phyloP scores from a whole-genome alignment of 176 grass and related monocot genomes.

The Dendrocalamus sinicus region DNA sequence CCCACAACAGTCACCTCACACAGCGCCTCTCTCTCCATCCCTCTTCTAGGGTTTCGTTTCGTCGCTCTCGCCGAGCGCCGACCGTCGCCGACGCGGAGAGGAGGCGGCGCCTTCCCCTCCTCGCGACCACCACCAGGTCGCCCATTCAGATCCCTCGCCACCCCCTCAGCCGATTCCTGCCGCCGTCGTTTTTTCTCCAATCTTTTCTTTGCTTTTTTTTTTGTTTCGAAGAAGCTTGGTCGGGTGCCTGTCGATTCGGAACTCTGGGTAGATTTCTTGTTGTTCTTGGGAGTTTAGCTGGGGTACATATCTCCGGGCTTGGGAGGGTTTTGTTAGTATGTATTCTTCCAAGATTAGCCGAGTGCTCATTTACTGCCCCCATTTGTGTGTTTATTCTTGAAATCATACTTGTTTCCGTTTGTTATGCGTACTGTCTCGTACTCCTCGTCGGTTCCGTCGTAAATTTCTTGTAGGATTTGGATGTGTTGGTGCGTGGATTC shows the following conservation, averaged over 20 bases:
- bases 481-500: background rate
- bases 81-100: background rate
- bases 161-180: background rate
- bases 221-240: background rate
- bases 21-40: background rate
- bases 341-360: background rate
- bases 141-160: background rate
- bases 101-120: background rate
- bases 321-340: background rate
- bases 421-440: background rate
- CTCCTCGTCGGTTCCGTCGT: background rate
- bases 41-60: background rate
- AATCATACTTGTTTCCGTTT: background rate
- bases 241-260: background rate
- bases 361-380: background rate
- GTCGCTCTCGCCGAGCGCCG: background rate
- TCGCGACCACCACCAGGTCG: background rate
- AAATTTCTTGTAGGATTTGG: background rate
- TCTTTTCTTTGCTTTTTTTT: background rate
- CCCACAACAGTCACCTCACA: background rate
- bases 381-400: background rate
- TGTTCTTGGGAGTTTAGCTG: background rate
- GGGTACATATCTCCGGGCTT: background rate
- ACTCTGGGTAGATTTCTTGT: background rate
- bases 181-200: background rate